Evolutionary conservation across 1,139 yeast genomes (phyloP), one percentile per base, ranked within the genome.

Genomic region (Kodamaea sp.): DNA sequence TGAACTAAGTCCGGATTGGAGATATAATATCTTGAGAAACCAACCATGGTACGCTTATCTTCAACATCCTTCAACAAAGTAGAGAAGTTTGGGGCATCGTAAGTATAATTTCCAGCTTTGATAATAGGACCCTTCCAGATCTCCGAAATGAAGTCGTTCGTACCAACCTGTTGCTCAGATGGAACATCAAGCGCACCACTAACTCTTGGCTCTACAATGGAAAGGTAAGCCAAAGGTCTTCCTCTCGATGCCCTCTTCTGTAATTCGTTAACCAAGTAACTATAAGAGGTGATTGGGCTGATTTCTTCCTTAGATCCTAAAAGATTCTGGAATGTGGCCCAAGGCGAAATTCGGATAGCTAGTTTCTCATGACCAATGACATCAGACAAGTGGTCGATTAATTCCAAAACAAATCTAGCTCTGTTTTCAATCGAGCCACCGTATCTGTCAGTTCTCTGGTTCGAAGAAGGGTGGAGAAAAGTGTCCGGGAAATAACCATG

Each of bases 291-390:
- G 12, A 44, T 38, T 46, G 68, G 42, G 61, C 64, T 38, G 51
- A 45, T 35, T 1, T 32, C 43, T 7, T 55, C 56, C 3, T 55
- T 43, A 8, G 53, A 65, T 15, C 56, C 62, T 27, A 48, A 47
- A 50, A 65, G 60, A 22, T 66, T 72, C 48, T 65, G 70, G 51
- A 64, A 61, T 3, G 45, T 47, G 15, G 70, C 66, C 65, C 73
- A 79, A 26, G 90, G 90, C 7, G 87, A 78, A 10, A 83, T 47
- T 56, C 89, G 69, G 37, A 81, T 55, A 18, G 76, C 84, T 18
- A 78, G 62, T 42, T 63, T 70, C 8, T 67, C 66, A 15, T 76
- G 70, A 20, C 86, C 87, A 41, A 81, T 55, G 4, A 38, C 33
- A 35, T 43, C 20, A 27, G 31, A 32, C 15, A 48, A 33, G 6